A percentile compares a stretch with the other conserved stretches of the same genome.
phyloP scores from a whole-genome alignment of 2,329 filamentous ascomycete genomes.

The Purpureocillium takamizusanense region DNA sequence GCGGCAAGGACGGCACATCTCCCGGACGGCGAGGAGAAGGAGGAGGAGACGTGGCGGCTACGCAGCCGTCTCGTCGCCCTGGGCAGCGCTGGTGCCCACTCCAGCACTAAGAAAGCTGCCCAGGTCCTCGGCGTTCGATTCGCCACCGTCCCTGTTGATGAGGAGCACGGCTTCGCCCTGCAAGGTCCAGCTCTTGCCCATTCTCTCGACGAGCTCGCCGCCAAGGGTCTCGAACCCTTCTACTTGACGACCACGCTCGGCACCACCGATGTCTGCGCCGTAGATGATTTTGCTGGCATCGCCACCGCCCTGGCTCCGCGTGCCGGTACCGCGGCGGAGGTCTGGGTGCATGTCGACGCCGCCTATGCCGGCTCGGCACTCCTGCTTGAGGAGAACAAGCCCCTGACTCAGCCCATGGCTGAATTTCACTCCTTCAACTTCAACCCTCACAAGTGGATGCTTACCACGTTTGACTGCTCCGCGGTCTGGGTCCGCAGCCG shows the following conservation, averaged over 20 bases:
- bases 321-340: conserved; percentile 29
- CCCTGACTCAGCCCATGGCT: conserved; percentile 51
- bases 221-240: conserved; percentile 70
- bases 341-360: conserved; percentile 93
- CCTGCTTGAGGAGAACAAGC: conserved; percentile 70
- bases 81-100: conserved; percentile 72
- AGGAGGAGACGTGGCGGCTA: conserved; percentile 55
- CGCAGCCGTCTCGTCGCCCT: conserved; percentile 60
- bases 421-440: conserved; percentile 83
- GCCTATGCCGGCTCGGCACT: conserved; percentile 86
- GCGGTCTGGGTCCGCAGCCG: conserved; percentile 73
- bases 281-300: conserved; percentile 72
- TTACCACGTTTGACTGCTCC: conserved; percentile 84
- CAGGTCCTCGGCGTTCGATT: conserved; percentile 80
- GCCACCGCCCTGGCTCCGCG: conserved; percentile 32
- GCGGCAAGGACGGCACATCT: conserved; percentile 46
- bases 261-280: conserved; percentile 79
- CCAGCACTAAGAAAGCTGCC: conserved; percentile 78
- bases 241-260: conserved; percentile 79
- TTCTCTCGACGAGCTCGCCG: conserved; percentile 56
- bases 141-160: conserved; percentile 54
- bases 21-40: conserved; percentile 51
- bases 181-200: conserved; percentile 52
- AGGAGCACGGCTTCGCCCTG: conserved; percentile 59
- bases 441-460: conserved; percentile 97